Conservation (phyloP, 805 yeast genomes). For the Jamesozyma hellenica region DNA sequence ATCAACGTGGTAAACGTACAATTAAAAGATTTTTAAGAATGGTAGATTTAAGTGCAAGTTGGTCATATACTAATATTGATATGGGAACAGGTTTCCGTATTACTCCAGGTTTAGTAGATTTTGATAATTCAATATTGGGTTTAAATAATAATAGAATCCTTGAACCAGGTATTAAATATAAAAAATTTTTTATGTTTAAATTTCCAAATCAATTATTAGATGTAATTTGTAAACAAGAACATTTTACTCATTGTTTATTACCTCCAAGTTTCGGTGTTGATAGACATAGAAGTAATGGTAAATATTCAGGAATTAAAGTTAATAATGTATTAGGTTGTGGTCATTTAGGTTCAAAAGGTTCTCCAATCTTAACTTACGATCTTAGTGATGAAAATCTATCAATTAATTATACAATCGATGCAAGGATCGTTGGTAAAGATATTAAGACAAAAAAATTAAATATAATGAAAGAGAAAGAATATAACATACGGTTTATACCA, state of each 20-base stretch:
- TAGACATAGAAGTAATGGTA: slow-evolving; percentile 17
- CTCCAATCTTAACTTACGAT: slow-evolving; percentile 45
- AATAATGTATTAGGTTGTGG: slow-evolving; percentile 45
- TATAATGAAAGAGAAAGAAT: slow-evolving; percentile 16
- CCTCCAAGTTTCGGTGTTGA: slow-evolving; percentile 37
- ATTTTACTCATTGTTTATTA: slow-evolving; percentile 23
- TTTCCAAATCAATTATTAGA: slow-evolving; percentile 46
- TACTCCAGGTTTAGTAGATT: slow-evolving; percentile 14
- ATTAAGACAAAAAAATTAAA: slow-evolving; percentile 13
- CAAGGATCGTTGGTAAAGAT: slow-evolving; percentile 42
- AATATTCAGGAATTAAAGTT: slow-evolving; percentile 19
- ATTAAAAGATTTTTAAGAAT: slow-evolving; percentile 35
- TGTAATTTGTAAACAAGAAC: slow-evolving; percentile 38
- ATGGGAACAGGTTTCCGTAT: slow-evolving; percentile 38
- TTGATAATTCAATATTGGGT: slow-evolving; percentile 28
- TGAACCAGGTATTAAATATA: slow-evolving; percentile 38
- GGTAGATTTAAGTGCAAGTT: slow-evolving; percentile 45
- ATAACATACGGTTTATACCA: slow-evolving; percentile 24
- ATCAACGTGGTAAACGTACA: slow-evolving; percentile 10
- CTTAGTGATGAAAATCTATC: slow-evolving; percentile 29
- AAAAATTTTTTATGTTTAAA: slow-evolving; percentile 48
- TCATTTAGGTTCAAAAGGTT: slow-evolving; percentile 38
- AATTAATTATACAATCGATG: slow-evolving; percentile 42
- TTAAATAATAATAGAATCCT: slow-evolving; percentile 38
- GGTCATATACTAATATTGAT: slow-evolving; percentile 35